Evolutionary conservation across 1,284 basidiomycete species (phyloP), one percentile per base, ranked within the genome.

Genomic region (Exobasidium rhododendri): DNA sequence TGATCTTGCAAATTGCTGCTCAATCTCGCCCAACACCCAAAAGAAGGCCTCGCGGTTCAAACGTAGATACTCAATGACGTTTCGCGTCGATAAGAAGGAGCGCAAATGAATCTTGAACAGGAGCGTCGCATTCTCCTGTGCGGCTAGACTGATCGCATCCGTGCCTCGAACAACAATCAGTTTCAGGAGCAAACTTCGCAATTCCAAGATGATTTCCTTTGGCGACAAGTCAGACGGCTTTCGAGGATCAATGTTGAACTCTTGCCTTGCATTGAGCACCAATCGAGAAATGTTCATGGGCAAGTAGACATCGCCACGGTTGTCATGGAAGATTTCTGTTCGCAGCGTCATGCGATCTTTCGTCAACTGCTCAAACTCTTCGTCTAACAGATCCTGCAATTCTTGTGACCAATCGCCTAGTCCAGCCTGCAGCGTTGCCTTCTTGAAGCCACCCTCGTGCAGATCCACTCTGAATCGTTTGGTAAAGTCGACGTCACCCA

Each of bases 11-110:
- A 78, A 79, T 47, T 79, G 76, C 0, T 70, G 70, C 80, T 98
- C 93, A 55, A 98, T 87, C 81, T 98, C 96, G 70, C 94, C 96
- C 62, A 97, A 77, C 2, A 97, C 91, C 94, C 94, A 98, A 75
- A 97, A 92, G 80, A 96, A 98, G 1, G 94, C 94, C 79, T 94
- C 73, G 49, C 69, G 65, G 64, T 78, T 75, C 63, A 79, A 65
- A 61, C 74, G 67, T 40, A 78, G 75, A 44, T 68, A 66, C 63
- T 79, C 77, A 61, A 79, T 78, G 50, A 74, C 72, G 67, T 78
- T 70, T 67, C 76, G 75, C 17, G 69, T 65, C 61, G 73, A 73
- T n/a, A 79, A 65, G 65, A 72, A 77, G 1, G 77, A 73, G 14
- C 77, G 74, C 51, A 79, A 35, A 59, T 78, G 76, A 84, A 97